phyloP scores from a whole-genome alignment of 805 yeast genomes.

The Kodamaea neixiangensis region DNA sequence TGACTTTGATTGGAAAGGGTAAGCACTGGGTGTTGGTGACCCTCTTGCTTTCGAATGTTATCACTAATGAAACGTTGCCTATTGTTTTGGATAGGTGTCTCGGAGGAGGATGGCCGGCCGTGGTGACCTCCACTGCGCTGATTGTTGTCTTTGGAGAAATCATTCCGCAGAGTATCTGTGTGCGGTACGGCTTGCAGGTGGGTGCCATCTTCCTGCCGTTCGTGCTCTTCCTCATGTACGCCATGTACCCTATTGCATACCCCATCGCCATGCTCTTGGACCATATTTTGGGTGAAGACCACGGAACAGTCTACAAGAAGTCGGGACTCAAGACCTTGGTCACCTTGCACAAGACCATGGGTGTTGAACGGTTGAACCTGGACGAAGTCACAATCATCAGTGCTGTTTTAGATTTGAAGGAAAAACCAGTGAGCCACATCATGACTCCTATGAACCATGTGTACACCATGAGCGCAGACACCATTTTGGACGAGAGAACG shows the following conservation, averaged over 20 bases:
- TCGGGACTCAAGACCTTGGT: slow-evolving; percentile 92
- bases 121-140: slow-evolving; percentile 86
- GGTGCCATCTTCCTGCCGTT: slow-evolving; percentile 92
- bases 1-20: slow-evolving; percentile 72
- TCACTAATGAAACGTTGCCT: slow-evolving; percentile 92
- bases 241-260: slow-evolving; percentile 89
- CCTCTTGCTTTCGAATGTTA: slow-evolving; percentile 77
- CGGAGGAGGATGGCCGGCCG: slow-evolving; percentile 98
- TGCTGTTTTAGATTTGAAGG: slow-evolving; percentile 92
- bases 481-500: slow-evolving; percentile 75
- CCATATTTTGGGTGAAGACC: slow-evolving; percentile 86
- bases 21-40: slow-evolving; percentile 98
- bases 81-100: slow-evolving; percentile 88
- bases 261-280: slow-evolving; percentile 86
- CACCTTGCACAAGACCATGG: slow-evolving; percentile 91
- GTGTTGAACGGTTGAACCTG: slow-evolving; percentile 86
- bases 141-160: slow-evolving; percentile 96
- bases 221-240: slow-evolving; percentile 79
- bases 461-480: slow-evolving; percentile 82
- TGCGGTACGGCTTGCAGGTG: slow-evolving; percentile 85
- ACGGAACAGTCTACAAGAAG: slow-evolving; percentile 91
- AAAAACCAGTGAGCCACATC: slow-evolving; percentile 78
- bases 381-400: slow-evolving; percentile 96
- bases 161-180: slow-evolving; percentile 93
- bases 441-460: slow-evolving; percentile 96